Conservation (phyloP, 202 grass and related monocot genomes). For the Zizania palustris region DNA sequence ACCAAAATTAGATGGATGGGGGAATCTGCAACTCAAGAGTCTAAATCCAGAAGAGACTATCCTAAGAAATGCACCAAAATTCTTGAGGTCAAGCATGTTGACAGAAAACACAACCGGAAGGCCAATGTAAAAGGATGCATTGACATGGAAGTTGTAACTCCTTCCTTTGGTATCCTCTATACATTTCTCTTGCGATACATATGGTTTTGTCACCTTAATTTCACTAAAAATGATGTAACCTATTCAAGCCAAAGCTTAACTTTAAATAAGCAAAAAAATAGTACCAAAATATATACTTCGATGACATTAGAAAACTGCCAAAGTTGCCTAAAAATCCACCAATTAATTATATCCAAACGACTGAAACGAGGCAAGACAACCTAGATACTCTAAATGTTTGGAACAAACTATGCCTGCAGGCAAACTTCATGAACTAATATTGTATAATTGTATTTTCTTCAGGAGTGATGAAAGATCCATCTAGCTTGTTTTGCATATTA, state of each 20-base stretch:
- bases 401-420: background rate
- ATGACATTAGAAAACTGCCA: background rate
- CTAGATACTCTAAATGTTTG: background rate
- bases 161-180: background rate
- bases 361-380: conserved; percentile 1
- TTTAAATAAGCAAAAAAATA: conserved; percentile 5
- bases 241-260: background rate
- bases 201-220: background rate
- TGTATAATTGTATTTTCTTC: background rate
- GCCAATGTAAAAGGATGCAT: background rate
- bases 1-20: background rate
- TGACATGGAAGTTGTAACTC: background rate
- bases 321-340: background rate
- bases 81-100: background rate
- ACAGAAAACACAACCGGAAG: background rate
- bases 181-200: background rate
- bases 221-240: background rate
- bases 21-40: background rate
- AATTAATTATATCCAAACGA: conserved; percentile 2
- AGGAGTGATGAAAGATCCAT: background rate
- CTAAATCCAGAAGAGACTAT: background rate
- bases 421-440: background rate
- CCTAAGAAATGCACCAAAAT: background rate
- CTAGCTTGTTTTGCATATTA: background rate
- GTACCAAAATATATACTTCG: background rate